Evolutionary conservation across 768 basidiomycete species (phyloP).

Genomic region (Paxillus involutus): DNA sequence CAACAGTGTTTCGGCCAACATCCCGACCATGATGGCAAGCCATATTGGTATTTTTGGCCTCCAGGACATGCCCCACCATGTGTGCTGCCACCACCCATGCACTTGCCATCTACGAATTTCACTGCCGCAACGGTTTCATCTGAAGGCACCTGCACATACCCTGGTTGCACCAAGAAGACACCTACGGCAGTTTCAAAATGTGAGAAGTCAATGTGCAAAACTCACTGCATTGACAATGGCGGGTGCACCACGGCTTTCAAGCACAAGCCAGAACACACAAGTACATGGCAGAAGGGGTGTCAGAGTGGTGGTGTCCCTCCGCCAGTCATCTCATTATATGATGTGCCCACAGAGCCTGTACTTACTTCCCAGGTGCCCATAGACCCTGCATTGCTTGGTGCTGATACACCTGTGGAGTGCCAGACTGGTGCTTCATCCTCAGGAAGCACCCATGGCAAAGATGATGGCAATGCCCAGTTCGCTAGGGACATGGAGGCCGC

Average conservation of each 20-base stretch:
- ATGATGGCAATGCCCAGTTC: neutral
- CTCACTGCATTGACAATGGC: neutral
- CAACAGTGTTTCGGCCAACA: neutral
- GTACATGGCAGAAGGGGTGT: neutral
- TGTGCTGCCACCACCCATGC: neutral
- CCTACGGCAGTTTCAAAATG: neutral
- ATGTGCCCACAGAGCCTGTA: no score
- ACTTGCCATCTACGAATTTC: neutral
- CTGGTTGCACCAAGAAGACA: neutral
- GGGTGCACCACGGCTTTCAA: neutral
- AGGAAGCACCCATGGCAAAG: neutral
- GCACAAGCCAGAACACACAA: neutral
- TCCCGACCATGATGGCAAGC: neutral
- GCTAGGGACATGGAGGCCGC: neutral
- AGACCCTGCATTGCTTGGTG: no score
- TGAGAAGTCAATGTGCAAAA: neutral
- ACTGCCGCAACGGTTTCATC: neutral
- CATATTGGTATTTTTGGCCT: neutral
- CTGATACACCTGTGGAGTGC: no score
- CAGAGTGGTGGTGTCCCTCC: no score
- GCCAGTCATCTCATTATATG: no score
- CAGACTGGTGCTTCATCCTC: no score
- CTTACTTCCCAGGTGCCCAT: no score
- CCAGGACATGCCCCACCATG: neutral
- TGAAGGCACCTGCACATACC: neutral